Base-by-base conservation (phyloP, 306 rosid genomes). In the Begonia peltatifolia region DNA sequence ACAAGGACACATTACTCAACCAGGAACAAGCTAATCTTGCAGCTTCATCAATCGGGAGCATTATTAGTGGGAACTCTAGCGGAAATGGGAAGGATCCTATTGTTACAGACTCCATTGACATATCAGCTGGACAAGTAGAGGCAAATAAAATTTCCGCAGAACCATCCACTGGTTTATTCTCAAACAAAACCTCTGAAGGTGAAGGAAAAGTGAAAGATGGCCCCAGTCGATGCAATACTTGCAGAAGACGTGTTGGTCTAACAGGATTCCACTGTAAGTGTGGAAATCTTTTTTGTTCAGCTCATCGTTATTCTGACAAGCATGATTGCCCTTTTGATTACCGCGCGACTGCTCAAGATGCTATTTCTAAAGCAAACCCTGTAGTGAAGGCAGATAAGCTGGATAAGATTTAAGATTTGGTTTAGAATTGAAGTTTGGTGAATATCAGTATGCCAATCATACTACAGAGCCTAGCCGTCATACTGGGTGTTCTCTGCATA, bases 201-300 rank as follows among this genome's bases (percentile, higher is more conserved):
- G 76, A 81, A 68, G 53, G 42, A 59, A 74, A 66, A 47, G 69
- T 68, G 48, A 80, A 67, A 75, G 58, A 62, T 46, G 77, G 71
- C 22, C 84, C 87, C 5, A 76, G 57, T 47, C 71, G 78, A 74
- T 84, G 90, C 55, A 64, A 65, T 42, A 69, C 84, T 49, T 84
- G 94, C 58, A 64, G 46, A 58, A 81, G 76, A 69, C 89, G 89
- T 20, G 84, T 84, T 47, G 89, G 86, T 56, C 54, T 84, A 66
- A 78, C 89, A 35, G 89, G 94, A 47, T 84, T 84, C 76, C 71
- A 67, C 63, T 84, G 94, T 76, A 84, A 69, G 71, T 84, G 87
- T 61, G 89, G 86, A 48, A 67, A 71, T 50, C 53, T 77, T 56
- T 84, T 78, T 51, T 84, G 89, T 51, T 58, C 86, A 10, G 48